phyloP scores from a whole-genome alignment of 2,329 filamentous ascomycete species.

The Aspergillus fumigatiaffinis region DNA sequence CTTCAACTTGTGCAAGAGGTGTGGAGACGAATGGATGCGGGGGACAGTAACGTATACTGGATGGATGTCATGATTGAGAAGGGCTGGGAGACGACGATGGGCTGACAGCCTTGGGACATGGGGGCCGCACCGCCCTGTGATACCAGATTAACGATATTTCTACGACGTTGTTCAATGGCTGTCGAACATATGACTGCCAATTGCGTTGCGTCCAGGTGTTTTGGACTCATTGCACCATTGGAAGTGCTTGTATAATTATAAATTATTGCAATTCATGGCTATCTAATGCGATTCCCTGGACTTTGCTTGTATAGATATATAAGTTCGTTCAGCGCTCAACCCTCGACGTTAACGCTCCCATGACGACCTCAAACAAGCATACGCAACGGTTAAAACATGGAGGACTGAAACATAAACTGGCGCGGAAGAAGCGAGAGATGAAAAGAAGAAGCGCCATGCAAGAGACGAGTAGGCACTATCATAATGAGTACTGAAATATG shows the following conservation, averaged over 20 bases:
- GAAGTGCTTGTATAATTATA: neutral
- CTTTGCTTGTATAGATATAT: neutral
- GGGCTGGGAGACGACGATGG: conserved; percentile 55
- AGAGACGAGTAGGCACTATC: neutral
- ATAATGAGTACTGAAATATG: neutral
- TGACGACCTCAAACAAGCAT: neutral
- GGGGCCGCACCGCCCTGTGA: no score
- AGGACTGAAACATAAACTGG: conserved; percentile 1
- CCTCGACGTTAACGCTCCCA: neutral
- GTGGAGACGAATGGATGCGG: conserved; percentile 50
- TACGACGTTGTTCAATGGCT: no score
- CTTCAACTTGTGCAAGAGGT: conserved; percentile 51
- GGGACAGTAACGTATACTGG: conserved; percentile 48
- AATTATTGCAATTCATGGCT: neutral
- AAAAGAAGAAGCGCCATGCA: neutral
- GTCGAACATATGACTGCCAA: no score
- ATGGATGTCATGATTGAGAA: conserved; percentile 56
- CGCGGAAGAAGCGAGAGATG: neutral
- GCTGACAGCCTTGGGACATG: conserved; percentile 19
- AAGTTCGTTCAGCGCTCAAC: neutral
- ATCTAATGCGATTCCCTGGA: neutral
- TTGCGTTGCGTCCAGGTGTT: no score
- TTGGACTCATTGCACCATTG: no score
- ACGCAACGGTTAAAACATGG: conserved; percentile 6
- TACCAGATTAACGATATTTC: no score